Conservation (phyloP, 768 basidiomycete genomes). For the Kwoniella botswanensis region DNA sequence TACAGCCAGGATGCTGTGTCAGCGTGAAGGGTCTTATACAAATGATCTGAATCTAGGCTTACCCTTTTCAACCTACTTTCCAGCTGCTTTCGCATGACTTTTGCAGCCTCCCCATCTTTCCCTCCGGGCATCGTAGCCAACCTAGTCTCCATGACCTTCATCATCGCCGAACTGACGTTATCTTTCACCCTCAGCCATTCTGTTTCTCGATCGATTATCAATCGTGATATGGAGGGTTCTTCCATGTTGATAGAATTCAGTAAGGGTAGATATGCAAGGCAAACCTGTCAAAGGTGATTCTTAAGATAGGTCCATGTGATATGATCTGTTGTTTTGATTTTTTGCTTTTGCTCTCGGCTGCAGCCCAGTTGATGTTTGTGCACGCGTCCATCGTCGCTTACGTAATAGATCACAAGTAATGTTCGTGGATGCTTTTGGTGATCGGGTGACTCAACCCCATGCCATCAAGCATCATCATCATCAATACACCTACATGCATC, state of each 20-base stretch:
- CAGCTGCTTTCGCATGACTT: constrained; percentile 56
- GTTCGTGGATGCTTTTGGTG: not conserved
- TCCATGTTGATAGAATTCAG: too few species aligned
- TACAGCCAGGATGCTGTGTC: not conserved
- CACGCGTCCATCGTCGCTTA: not conserved
- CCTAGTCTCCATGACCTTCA: constrained; percentile 63
- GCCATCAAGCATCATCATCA: not conserved
- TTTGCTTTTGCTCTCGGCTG: constrained; percentile 7
- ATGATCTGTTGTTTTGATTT: not conserved
- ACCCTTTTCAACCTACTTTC: constrained; percentile 46
- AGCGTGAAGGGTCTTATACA: not conserved
- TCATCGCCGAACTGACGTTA: constrained; percentile 64
- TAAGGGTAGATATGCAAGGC: too few species aligned
- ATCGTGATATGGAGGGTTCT: constrained; percentile 34
- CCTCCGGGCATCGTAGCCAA: constrained; percentile 59
- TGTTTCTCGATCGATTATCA: constrained; percentile 66
- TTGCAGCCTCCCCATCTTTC: constrained; percentile 62
- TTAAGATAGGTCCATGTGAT: too few species aligned
- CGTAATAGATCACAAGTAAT: not conserved
- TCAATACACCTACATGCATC: not conserved
- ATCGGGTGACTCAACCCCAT: not conserved
- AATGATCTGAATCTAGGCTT: not conserved
- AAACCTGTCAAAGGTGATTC: too few species aligned
- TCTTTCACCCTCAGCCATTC: constrained; percentile 71
- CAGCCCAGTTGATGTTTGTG: not conserved